A percentile compares a stretch with the other conserved stretches of the same genome.
Evolutionary conservation across 257 asterid species (phyloP).

Genomic region (Gentiana macrophylla): DNA sequence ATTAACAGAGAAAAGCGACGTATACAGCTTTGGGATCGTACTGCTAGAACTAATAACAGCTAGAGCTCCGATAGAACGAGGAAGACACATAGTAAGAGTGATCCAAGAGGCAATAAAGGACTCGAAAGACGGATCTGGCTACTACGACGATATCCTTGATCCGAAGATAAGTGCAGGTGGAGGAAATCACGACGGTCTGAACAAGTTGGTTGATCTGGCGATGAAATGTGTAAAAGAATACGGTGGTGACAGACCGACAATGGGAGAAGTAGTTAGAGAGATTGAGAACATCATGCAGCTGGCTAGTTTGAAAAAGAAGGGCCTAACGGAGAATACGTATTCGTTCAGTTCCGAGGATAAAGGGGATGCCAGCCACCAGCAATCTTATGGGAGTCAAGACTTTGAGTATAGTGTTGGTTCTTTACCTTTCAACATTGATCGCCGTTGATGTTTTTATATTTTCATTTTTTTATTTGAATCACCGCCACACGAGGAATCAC

Average conservation of each 20-base stretch:
- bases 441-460: conserved; percentile 4
- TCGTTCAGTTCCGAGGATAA: conserved; percentile 32
- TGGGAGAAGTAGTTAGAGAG: conserved; percentile 74
- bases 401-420: conserved; percentile 50
- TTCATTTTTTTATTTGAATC: too few species aligned
- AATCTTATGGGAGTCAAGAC: conserved; percentile 29
- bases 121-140: conserved; percentile 14
- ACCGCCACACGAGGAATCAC: too few species aligned
- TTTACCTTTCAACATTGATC: conserved; percentile 26
- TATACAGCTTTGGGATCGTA: conserved; percentile 71
- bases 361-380: conserved; percentile 37
- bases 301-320: conserved; percentile 18
- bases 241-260: conserved; percentile 56
- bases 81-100: conserved; percentile 62
- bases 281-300: conserved; percentile 55
- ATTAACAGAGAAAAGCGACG: conserved; percentile 74
- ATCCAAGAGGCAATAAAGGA: conserved; percentile 41
- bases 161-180: conserved; percentile 26
- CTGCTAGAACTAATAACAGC: conserved; percentile 61
- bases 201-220: conserved; percentile 46
- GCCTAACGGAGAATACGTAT: conserved; percentile 11
- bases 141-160: conserved; percentile 33
- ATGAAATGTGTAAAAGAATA: conserved; percentile 65
- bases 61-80: conserved; percentile 58
- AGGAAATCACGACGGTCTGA: conserved; percentile 30